Base-by-base conservation (phyloP, 352 stramenopile species). In the Phytophthora cactorum region DNA sequence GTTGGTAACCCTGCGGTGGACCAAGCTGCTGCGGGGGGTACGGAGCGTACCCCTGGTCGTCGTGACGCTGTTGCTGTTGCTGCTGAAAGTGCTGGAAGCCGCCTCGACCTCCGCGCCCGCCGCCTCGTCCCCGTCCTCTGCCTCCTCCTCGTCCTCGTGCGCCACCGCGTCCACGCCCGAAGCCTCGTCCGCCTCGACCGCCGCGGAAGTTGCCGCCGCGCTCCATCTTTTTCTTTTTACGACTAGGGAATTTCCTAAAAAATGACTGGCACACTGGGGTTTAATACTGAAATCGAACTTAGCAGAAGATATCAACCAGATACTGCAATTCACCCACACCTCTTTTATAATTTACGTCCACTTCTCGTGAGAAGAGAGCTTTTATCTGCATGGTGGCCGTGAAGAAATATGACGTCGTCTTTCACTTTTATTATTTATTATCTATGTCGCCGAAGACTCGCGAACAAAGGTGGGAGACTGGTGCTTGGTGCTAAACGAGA, bases 131-230 rank as follows among this genome's bases (percentile, higher is more conserved):
- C 15, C 75, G 52, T 62, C 78, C 72, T 57, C 75, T 39, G 11
- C 74, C 72, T 54, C 73, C n/a, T 50, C 75, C 52, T 67, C 72
- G 17, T 27, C 52, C 36, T 46, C 53, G 32, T 43, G 53, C 31
- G 43, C 43, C 34, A 5, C 62, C 52, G 44, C 66, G 51, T 49
- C 77, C 74, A 27, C 73, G 65, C 29, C 70, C 73, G 11, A 69
- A 59, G 47, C 76, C 61, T 9, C 72, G 52, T 43, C 75, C 64
- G n/a, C 75, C 68, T 15, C 67, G 63, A 28, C 63, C 63, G 4
- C 74, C 72, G 38, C 77, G 67, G 38, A 79, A 71, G 36, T 69
- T 50, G 12, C 74, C 72, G 45, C 70, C 62, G 52, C 70, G 63
- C 34, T 74, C 74, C 74, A 81, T 78, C 53, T 11, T 27, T 39